Percentiles rank a stretch among this genome's conserved stretches.
Evolutionary conservation across 768 basidiomycete species (phyloP).

Genomic region (Suillus alpinus): DNA sequence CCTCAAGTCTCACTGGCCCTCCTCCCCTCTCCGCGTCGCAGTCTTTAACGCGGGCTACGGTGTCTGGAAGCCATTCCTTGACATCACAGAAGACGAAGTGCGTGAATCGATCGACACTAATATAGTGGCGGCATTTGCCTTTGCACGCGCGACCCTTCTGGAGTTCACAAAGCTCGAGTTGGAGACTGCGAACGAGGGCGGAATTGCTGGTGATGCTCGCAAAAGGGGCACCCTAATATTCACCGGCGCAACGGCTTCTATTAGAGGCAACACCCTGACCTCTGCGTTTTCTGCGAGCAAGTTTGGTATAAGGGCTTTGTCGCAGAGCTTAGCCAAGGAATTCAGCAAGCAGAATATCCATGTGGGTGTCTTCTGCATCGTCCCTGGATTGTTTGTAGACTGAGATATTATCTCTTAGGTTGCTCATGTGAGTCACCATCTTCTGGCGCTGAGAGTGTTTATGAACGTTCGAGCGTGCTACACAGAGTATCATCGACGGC

Average conservation of each 20-base stretch:
- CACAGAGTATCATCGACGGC: conserved; percentile 1
- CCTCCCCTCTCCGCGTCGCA: conserved; percentile 55
- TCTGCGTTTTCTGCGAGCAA: conserved; percentile 66
- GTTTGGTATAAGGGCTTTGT: conserved; percentile 57
- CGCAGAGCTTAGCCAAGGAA: conserved; percentile 73
- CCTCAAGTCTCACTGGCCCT: conserved; percentile 45
- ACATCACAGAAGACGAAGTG: conserved; percentile 57
- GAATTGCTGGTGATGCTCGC: conserved; percentile 36
- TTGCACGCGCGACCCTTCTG: conserved; percentile 57
- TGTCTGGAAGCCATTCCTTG: conserved; percentile 66
- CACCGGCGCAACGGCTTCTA: conserved; percentile 69
- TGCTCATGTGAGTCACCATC: conserved; percentile 52
- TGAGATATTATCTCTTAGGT: conserved; percentile 35
- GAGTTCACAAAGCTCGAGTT: conserved; percentile 54
- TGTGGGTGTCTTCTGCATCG: conserved; percentile 31
- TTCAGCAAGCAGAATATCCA: conserved; percentile 75
- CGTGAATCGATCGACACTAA: conserved; percentile 49
- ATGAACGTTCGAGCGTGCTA: neutral
- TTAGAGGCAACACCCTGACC: conserved; percentile 59
- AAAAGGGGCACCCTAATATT: conserved; percentile 66
- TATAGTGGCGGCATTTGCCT: conserved; percentile 59
- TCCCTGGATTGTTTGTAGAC: conserved; percentile 1
- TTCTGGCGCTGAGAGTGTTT: neutral
- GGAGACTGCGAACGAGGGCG: conserved; percentile 40
- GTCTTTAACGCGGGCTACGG: conserved; percentile 61